phyloP scores from a whole-genome alignment of 169 alveolate genomes.

The Perkinsus olseni region DNA sequence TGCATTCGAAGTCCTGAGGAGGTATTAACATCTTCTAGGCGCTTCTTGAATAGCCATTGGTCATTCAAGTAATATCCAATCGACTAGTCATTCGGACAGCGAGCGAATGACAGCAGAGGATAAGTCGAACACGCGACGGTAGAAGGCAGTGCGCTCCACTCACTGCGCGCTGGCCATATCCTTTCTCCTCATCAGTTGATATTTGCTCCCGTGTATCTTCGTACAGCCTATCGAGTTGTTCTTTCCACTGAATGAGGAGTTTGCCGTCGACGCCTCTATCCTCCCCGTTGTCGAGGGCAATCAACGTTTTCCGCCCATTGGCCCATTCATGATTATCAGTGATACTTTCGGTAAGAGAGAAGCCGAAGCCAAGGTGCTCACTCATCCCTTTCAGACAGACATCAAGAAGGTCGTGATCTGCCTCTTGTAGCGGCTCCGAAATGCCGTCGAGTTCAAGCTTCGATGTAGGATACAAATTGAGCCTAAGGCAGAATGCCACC shows the following conservation, averaged over 20 bases:
- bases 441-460: too few species aligned
- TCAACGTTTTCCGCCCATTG: background rate
- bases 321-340: too few species aligned
- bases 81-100: too few species aligned
- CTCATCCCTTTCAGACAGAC: background rate
- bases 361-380: background rate
- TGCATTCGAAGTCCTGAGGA: background rate
- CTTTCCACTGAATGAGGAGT: background rate
- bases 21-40: background rate
- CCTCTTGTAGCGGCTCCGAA: too few species aligned
- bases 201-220: background rate
- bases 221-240: background rate
- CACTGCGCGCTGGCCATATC: background rate
- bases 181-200: background rate
- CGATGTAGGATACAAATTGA: too few species aligned
- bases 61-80: too few species aligned
- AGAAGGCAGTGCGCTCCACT: background rate
- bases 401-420: background rate
- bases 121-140: too few species aligned
- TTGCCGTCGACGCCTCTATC: background rate
- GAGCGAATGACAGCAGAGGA: too few species aligned
- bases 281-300: background rate
- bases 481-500: too few species aligned
- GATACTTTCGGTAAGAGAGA: background rate
- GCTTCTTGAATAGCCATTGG: too few species aligned